A percentile compares a stretch with the other conserved stretches of the same genome.
Conservation (phyloP, 305 asterid species). For the Fraxinus latifolia region DNA sequence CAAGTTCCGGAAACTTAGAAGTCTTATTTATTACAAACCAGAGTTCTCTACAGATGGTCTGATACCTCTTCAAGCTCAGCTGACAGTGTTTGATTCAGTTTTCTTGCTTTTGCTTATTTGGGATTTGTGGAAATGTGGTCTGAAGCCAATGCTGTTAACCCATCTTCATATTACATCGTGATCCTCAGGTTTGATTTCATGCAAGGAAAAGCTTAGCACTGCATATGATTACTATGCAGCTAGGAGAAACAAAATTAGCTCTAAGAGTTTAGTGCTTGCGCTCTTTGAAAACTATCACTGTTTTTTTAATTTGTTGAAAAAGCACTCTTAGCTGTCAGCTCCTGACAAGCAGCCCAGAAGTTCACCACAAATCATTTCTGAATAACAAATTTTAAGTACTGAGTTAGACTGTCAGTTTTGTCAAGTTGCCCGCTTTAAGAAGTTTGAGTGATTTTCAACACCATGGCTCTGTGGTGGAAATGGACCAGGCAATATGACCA, state of each 20-base stretch:
- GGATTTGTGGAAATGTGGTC: neutral
- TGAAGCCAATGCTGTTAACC: neutral
- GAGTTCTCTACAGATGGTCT: neutral
- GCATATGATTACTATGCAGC: neutral
- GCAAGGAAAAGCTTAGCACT: neutral
- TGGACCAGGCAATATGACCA: neutral
- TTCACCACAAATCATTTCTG: neutral
- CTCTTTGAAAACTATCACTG: constrained; percentile 1
- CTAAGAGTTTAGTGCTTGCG: neutral
- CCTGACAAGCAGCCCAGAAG: neutral
- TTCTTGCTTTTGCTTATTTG: neutral
- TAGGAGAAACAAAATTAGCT: constrained; percentile 10
- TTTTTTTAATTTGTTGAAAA: constrained; percentile 17
- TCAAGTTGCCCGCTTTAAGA: neutral
- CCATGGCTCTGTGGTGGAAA: neutral
- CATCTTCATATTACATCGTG: neutral
- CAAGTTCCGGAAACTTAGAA: neutral
- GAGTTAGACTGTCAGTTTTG: neutral
- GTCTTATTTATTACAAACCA: neutral
- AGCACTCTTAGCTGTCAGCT: constrained; percentile 2
- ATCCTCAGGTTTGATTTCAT: neutral
- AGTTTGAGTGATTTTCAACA: neutral
- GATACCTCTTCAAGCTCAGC: constrained; percentile 4
- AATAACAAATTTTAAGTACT: neutral
- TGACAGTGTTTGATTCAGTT: neutral